Conservation (phyloP, 441 rosid genomes). For the Pelargonium australe region DNA sequence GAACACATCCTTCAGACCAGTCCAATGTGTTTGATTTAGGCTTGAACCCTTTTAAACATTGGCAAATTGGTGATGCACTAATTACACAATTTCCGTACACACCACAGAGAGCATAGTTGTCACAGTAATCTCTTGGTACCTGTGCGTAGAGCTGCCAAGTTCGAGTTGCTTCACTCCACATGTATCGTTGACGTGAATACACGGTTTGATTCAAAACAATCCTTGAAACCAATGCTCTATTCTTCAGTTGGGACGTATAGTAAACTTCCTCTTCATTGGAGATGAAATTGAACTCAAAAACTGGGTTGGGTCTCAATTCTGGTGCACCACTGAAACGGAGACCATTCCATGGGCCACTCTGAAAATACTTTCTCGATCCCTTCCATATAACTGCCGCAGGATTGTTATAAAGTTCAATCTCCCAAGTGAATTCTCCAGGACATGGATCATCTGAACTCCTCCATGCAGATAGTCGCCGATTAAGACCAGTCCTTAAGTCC, state of each 20-base stretch:
- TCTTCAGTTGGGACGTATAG: not conserved
- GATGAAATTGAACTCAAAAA: not conserved
- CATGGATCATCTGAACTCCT: constrained; percentile 17
- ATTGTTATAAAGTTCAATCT: not conserved
- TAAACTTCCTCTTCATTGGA: not conserved
- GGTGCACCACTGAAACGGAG: not conserved
- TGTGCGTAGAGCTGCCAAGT: not conserved
- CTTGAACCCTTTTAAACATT: constrained; percentile 6
- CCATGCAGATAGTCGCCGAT: constrained; percentile 16
- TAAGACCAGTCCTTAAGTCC: not conserved
- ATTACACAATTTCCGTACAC: not conserved
- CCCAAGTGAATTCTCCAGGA: constrained; percentile 14
- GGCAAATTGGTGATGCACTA: not conserved
- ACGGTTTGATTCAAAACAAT: not conserved
- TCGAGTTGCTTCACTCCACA: not conserved
- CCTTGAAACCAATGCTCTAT: not conserved
- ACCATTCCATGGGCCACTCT: constrained; percentile 14
- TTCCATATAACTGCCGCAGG: not conserved
- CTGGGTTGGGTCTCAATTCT: not conserved
- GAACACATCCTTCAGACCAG: constrained; percentile 24
- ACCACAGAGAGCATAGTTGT: not conserved
- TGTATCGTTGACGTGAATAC: no score
- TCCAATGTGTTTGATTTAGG: not conserved
- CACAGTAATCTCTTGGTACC: constrained; percentile 2
- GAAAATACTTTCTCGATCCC: not conserved